Evolutionary conservation across 495 filamentous ascomycete genomes (phyloP).

Genomic region (Penicillium angulare): DNA sequence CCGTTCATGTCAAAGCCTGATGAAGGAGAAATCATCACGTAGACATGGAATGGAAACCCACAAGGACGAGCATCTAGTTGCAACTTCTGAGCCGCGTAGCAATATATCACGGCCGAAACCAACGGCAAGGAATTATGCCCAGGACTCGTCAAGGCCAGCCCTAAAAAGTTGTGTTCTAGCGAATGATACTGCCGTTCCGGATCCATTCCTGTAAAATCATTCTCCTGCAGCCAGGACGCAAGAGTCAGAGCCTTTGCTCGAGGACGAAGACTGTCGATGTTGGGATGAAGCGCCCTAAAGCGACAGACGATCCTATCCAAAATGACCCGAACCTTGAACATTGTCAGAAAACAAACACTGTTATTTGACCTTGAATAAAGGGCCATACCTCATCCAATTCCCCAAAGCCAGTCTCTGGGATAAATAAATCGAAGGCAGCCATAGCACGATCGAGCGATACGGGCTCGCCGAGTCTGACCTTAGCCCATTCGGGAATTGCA

Average conservation of each 20-base stretch:
- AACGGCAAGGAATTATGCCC: conserved; percentile 74
- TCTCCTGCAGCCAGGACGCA: conserved; percentile 60
- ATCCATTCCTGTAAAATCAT: conserved; percentile 66
- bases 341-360: conserved; percentile 10
- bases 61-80: conserved; percentile 71
- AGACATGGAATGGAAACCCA: conserved; percentile 76
- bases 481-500: conserved; percentile 74
- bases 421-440: conserved; percentile 83
- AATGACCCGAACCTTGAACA: conserved; percentile 51
- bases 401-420: conserved; percentile 64
- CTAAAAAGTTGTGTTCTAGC: conserved; percentile 82
- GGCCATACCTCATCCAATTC: conserved; percentile 68
- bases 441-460: conserved; percentile 71
- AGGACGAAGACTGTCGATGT: conserved; percentile 50
- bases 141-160: conserved; percentile 58
- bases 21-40: conserved; percentile 65
- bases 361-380: not conserved
- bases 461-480: conserved; percentile 47
- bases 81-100: conserved; percentile 61
- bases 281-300: conserved; percentile 49
- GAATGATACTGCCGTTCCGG: conserved; percentile 66
- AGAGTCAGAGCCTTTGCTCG: conserved; percentile 66
- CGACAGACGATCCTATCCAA: conserved; percentile 61
- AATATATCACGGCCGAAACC: conserved; percentile 73
- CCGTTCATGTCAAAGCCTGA: conserved; percentile 62